Evolutionary conservation across 2,329 filamentous ascomycete genomes (phyloP), one percentile per base, ranked within the genome.

Genomic region (Ceratocystis lukuohia): DNA sequence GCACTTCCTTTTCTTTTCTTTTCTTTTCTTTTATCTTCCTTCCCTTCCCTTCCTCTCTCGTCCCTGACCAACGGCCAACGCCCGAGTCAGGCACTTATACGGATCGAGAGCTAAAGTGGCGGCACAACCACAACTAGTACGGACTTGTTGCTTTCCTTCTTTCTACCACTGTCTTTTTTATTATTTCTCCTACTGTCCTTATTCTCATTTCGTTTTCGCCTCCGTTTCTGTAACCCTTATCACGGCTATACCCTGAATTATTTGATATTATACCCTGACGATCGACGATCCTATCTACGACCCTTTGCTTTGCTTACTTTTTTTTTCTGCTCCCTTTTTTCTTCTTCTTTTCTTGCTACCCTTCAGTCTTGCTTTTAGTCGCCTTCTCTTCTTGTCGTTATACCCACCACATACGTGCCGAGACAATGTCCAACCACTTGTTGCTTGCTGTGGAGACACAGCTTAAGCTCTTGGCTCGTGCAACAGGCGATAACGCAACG

Each of bases 231-330:
- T 57, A 30, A 57, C 53, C 53, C 53, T 57, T 57, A 57, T 17
- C 22, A 50, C 46, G 5, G 46, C 50, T 28, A 12, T 22, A 25
- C 53, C 10, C 28, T 22, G 10, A 57, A 33, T 30, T 6, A 12
- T n/a, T 30, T 57, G 10, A 12, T 57, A 25, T 57, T 57, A 57
- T 57, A 57, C 53, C 56, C 56, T 59, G 56, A 59, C 56, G 56
- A 59, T 37, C 56, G 30, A 59, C 56, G 56, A 59, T 53, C 48
- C 28, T n/a, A 41, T 15, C 37, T 41, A 59, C 28, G 25, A 59
- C 56, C 25, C 8, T 33, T 59, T 59, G 28, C 12, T 59, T 59
- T 59, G 48, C 20, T 53, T 53, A 1, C 5, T 10, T 28, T 20
- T 48, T 12, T 53, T 53, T 28, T 28, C n/a, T 59, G 12, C 12